Base-by-base conservation (phyloP, 768 basidiomycete species). In the Panus rudis region DNA sequence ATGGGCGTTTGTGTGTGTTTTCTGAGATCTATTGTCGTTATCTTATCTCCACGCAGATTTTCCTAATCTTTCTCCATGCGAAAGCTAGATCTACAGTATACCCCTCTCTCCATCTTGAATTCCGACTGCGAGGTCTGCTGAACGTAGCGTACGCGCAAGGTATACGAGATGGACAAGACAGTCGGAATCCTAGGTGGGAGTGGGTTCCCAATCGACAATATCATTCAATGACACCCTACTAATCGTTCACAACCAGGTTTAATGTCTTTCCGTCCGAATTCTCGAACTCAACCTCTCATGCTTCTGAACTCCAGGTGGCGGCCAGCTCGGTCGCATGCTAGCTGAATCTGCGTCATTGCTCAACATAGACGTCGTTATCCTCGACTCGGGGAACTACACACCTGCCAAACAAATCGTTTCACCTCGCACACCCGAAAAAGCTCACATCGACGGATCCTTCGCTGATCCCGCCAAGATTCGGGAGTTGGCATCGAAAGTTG, bases 271-370 rank as follows among this genome's bases (percentile, higher is more conserved):
- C 14, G 17, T 33, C 33, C 42, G 12, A 27, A 22, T 34, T 27
- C 12, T 28, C 12, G 16, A 30, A 30, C 4, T 22, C 16, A 10
- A 10, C 28, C 22, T 20, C 42, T 17, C 30, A 16, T 33, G 17
- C 41, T 22, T n/a, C 17, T 23, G 31, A 39, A 38, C 17, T 16
- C 22, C 42, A 93, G 94, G 94, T 49, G 96, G 96, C 27, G 93
- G 94, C 49, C 94, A 98, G 65, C 79, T 99, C 20, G 94, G 94
- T 20, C 90, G 94, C 19, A 99, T 99, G 96, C 76, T 99, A 12
- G 88, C 84, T 4, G 82, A 83, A 24, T 81, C 93, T 0, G 93
- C 94, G 3, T 83, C 92, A 2, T 73, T 91, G 24, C 75, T 98
- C 39, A 88, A 92, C 56, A 72, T 96, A 53, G 76, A 84, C 30